Base-by-base conservation (phyloP, 768 basidiomycete genomes). In the Xanthoconium purpureum region DNA sequence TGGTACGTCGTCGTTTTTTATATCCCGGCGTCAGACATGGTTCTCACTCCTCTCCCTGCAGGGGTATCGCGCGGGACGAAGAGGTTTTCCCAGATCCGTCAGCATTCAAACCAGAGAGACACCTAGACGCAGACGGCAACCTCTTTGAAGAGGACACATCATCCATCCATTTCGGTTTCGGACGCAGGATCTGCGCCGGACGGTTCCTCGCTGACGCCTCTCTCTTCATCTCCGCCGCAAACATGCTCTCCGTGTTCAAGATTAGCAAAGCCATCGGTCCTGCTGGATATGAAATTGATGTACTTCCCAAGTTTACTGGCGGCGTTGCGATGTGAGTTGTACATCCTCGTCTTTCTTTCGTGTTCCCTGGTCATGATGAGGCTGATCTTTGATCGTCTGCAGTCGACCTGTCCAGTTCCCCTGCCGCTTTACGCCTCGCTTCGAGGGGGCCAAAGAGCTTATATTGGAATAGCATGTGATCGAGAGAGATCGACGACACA, bases 101-200 rank as follows among this genome's bases (percentile, higher is more conserved):
- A 11, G 44, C n/a, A 17, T 75, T 77, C 46, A 66, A 55, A 14
- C 75, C 75, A 15, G 74, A 74, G 38, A 63, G 75, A 46, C 67
- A 68, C 55, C 47, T 74, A 4, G 56, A 59, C 15, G 47, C 50
- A 0, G 62, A 66, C 1, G 62, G 67, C 9, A 61, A 66, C 20
- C 56, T 60, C n/a, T 40, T 64, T 45, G 28, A 52, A 5, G 60
- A 63, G 2, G 69, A 69, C 20, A 60, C 64, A 11, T 62, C 62
- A 2, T 39, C 54, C n/a, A 52, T 67, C 7, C 66, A 38, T 15
- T 76, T 73, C 47, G 74, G 75, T 6, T 74, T 71, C 47, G 75
- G 75, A 20, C 61, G 70, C 38, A 57, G 66, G 50, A 47, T 50
- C 1, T 64, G 61, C 28, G 47, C 66, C 12, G 73, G 69, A 11